phyloP scores from a whole-genome alignment of 306 rosid genomes.

The Corylus heterophylla region DNA sequence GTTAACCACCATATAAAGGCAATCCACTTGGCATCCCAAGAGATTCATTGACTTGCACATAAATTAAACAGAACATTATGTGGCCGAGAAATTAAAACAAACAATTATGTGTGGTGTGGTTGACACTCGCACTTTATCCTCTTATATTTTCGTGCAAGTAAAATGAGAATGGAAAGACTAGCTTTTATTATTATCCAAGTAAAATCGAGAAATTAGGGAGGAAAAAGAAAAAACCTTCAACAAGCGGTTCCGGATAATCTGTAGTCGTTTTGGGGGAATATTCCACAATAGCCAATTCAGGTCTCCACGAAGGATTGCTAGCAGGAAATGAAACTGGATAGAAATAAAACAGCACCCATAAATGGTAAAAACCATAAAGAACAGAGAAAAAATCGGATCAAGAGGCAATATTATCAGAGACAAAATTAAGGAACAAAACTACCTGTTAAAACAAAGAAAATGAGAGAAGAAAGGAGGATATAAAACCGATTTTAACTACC shows the following conservation, averaged over 20 bases:
- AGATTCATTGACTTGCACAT: background rate
- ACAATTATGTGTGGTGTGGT: slow-evolving; percentile 13
- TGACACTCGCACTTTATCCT: slow-evolving; percentile 15
- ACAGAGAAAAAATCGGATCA: background rate
- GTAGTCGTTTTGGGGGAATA: slow-evolving; percentile 55
- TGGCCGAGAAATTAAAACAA: slow-evolving; percentile 10
- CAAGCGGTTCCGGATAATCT: slow-evolving; percentile 31
- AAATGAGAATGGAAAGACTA: background rate
- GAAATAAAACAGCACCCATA: background rate
- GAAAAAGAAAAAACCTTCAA: slow-evolving; percentile 45
- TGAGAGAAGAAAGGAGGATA: background rate
- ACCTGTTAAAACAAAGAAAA: background rate
- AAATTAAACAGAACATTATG: slow-evolving; percentile 2
- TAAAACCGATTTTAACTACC: slow-evolving; percentile 32
- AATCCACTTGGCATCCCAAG: background rate
- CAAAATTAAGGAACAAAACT: background rate
- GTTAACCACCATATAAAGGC: background rate
- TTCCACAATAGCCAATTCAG: slow-evolving; percentile 71
- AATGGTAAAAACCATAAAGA: background rate
- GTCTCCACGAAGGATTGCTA: slow-evolving; percentile 52
- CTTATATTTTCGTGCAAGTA: background rate
- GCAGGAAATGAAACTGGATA: slow-evolving; percentile 52
- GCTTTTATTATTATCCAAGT: background rate
- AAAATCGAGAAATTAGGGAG: background rate
- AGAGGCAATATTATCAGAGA: background rate